Evolutionary conservation across 306 rosid species (phyloP).

Genomic region (Lablab purpureus): DNA sequence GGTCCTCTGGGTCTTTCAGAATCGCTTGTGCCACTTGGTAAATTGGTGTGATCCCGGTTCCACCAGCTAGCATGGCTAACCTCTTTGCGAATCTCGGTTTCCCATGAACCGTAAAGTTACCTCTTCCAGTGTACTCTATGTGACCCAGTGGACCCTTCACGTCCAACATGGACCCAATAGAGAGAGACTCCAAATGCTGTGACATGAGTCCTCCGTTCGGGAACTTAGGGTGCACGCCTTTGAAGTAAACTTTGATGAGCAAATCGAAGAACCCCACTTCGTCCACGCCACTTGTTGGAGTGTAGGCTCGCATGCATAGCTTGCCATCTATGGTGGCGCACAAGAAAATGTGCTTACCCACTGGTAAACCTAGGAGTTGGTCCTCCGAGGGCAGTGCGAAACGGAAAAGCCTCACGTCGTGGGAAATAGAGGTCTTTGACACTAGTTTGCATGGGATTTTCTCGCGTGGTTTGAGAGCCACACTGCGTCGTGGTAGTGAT

Average conservation of each 20-base stretch:
- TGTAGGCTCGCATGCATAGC: slow-evolving; percentile 90
- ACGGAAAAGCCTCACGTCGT: slow-evolving; percentile 70
- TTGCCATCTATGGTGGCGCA: slow-evolving; percentile 66
- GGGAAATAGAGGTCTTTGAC: slow-evolving; percentile 63
- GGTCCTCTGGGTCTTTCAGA: slow-evolving; percentile 73
- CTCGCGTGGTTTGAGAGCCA: slow-evolving; percentile 68
- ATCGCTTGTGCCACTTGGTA: slow-evolving; percentile 82
- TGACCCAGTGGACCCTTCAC: slow-evolving; percentile 92
- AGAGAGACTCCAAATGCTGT: slow-evolving; percentile 65
- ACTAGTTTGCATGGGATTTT: slow-evolving; percentile 75
- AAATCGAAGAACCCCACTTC: slow-evolving; percentile 74
- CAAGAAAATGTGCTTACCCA: slow-evolving; percentile 83
- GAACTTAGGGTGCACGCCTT: slow-evolving; percentile 74
- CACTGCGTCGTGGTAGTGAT: background rate
- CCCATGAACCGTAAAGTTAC: slow-evolving; percentile 70
- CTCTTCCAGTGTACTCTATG: slow-evolving; percentile 77
- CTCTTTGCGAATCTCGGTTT: slow-evolving; percentile 61
- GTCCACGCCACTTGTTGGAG: slow-evolving; percentile 69
- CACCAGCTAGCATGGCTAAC: slow-evolving; percentile 82
- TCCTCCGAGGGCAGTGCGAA: slow-evolving; percentile 68
- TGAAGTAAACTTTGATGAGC: slow-evolving; percentile 77
- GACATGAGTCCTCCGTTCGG: slow-evolving; percentile 88
- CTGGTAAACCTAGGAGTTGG: slow-evolving; percentile 69
- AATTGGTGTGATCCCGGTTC: slow-evolving; percentile 90
- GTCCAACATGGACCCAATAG: slow-evolving; percentile 56